Conservation (phyloP, 805 yeast species). For the Barnettozyma wickerhamii region DNA sequence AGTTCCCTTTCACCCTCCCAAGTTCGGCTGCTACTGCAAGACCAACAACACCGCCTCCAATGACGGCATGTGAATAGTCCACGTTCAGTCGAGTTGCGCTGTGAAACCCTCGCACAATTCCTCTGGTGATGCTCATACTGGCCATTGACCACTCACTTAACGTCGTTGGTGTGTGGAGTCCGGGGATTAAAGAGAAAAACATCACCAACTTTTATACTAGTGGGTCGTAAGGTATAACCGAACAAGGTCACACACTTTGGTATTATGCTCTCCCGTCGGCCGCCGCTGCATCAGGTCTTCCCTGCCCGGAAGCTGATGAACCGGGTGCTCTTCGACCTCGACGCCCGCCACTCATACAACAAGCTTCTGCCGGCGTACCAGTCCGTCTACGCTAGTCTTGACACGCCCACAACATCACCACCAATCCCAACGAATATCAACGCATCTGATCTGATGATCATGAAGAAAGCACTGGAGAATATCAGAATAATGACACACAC, state of each 20-base stretch:
- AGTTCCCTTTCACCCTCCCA: slow-evolving; percentile 38
- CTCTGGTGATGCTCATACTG: too few species aligned
- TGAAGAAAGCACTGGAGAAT: slow-evolving; percentile 62
- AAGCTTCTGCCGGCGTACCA: slow-evolving; percentile 53
- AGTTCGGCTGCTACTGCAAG: slow-evolving; percentile 75
- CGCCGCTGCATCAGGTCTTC: slow-evolving; percentile 41
- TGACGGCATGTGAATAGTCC: slow-evolving; percentile 66
- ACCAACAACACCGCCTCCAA: slow-evolving; percentile 88
- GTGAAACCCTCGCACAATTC: too few species aligned
- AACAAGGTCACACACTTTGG: too few species aligned
- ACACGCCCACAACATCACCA: slow-evolving; percentile 23
- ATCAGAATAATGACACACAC: slow-evolving; percentile 58
- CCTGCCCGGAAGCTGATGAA: slow-evolving; percentile 58
- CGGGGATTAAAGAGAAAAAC: too few species aligned
- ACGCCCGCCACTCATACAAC: slow-evolving; percentile 48
- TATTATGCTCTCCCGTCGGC: too few species aligned
- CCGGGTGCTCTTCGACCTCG: slow-evolving; percentile 60
- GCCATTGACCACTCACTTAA: too few species aligned
- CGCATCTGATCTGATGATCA: slow-evolving; percentile 58
- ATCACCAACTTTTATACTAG: too few species aligned
- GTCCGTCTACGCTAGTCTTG: slow-evolving; percentile 44
- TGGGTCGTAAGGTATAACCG: too few species aligned
- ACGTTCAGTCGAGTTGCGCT: too few species aligned
- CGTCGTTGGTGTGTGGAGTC: too few species aligned
- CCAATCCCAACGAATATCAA: slow-evolving; percentile 42